Evolutionary conservation across 441 rosid species (phyloP).

Genomic region (Metrosideros polymorpha): DNA sequence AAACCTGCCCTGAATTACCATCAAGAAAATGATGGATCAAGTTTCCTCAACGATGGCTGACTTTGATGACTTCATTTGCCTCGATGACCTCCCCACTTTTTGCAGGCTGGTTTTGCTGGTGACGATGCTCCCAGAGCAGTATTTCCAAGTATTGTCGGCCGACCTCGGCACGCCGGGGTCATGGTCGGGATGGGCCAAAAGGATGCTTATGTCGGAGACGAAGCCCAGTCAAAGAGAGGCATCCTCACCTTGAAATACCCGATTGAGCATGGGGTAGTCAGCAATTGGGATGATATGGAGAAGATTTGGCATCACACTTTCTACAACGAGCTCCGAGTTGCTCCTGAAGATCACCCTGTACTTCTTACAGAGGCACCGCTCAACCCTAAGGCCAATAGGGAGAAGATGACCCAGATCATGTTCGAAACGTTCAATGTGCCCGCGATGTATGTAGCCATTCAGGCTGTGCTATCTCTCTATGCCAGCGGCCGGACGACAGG

Average conservation of each 20-base stretch:
- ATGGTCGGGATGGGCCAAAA: constrained; percentile 58
- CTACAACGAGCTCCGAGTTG: constrained; percentile 58
- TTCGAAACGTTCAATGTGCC: constrained; percentile 47
- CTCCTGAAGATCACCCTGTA: constrained; percentile 65
- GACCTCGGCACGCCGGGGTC: constrained; percentile 52
- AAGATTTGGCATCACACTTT: constrained; percentile 34
- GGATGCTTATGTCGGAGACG: constrained; percentile 35
- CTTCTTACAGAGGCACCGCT: constrained; percentile 68
- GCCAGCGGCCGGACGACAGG: constrained; percentile 82
- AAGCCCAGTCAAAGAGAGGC: constrained; percentile 21
- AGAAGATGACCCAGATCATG: constrained; percentile 54
- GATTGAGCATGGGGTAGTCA: constrained; percentile 24
- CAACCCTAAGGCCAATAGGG: constrained; percentile 69
- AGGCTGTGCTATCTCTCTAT: constrained; percentile 57
- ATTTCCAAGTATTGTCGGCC: constrained; percentile 52
- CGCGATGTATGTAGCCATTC: constrained; percentile 56
- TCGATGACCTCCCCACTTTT: background rate
- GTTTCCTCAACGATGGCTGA: background rate
- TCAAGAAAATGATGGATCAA: background rate
- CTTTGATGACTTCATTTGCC: background rate
- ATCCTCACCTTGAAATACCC: constrained; percentile 19
- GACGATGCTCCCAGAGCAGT: constrained; percentile 78
- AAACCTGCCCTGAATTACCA: background rate
- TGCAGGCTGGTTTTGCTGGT: constrained; percentile 64
- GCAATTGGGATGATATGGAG: constrained; percentile 28